These are phyloP conservation scores for Escallonia rubra DNA, from an alignment of 129 eudicot species.

Conservation along the genomic window DNA sequence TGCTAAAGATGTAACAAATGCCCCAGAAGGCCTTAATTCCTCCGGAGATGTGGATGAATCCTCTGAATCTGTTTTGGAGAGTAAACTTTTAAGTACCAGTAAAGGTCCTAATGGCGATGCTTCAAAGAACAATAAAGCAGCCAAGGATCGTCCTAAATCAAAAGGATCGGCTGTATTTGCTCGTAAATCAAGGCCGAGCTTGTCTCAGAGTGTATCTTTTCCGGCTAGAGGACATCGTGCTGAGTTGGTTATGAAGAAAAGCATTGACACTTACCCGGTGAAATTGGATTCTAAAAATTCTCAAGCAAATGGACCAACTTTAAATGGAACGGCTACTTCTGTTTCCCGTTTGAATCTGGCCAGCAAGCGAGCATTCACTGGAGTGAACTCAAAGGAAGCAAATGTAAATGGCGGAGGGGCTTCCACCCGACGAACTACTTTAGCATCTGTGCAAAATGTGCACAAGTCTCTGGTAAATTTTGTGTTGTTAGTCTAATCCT, in stretches of 20 bases:
- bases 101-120: conserved; percentile 22
- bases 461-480: conserved; percentile 42
- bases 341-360: conserved; percentile 24
- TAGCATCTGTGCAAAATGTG: conserved; percentile 28
- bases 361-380: conserved; percentile 37
- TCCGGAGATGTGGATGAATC: conserved; percentile 28
- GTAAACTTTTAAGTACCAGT: conserved; percentile 21
- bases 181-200: conserved; percentile 35
- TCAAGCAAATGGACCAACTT: conserved; percentile 18
- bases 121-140: conserved; percentile 34
- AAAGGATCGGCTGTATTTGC: conserved; percentile 25
- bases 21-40: conserved; percentile 25
- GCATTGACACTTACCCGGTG: conserved; percentile 53
- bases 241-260: conserved; percentile 41
- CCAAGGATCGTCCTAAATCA: conserved; percentile 31
- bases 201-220: conserved; percentile 63
- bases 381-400: conserved; percentile 38
- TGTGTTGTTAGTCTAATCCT: not conserved
- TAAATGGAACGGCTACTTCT: conserved; percentile 23
- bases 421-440: conserved; percentile 29
- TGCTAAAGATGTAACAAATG: conserved; percentile 18
- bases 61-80: conserved; percentile 27
- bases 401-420: conserved; percentile 14
- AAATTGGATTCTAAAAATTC: conserved; percentile 27
- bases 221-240: conserved; percentile 47